Conservation (phyloP, 345 rosid species). For the Lagerstroemia speciosa region DNA sequence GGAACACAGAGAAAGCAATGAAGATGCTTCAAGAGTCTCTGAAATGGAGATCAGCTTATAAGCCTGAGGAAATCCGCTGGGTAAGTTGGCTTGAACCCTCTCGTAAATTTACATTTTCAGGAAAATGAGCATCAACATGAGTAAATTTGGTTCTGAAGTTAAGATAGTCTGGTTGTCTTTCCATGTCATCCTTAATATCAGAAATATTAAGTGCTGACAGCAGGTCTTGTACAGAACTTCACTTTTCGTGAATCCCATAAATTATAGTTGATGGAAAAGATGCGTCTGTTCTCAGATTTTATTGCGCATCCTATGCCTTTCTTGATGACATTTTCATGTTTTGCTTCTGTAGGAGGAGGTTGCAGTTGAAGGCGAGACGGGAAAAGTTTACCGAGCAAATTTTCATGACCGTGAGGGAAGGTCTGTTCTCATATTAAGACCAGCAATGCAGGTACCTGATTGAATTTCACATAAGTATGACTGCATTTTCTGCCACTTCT, state of each 20-base stretch:
- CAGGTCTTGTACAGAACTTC: not conserved
- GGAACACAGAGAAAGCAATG: constrained; percentile 71
- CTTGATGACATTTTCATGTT: not conserved
- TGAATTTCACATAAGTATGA: constrained; percentile 1
- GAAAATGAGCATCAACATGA: not conserved
- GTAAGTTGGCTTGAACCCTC: constrained; percentile 23
- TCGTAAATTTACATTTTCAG: not conserved
- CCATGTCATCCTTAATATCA: not conserved
- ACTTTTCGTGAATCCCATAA: not conserved
- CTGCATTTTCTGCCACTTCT: not conserved
- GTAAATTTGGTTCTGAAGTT: not conserved
- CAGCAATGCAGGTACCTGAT: constrained; percentile 64
- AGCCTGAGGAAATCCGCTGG: constrained; percentile 37
- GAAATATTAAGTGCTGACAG: not conserved
- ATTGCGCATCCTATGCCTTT: not conserved
- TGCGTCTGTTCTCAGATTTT: no score
- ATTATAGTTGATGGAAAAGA: not conserved
- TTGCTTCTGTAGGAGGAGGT: constrained; percentile 45
- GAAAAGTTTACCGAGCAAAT: constrained; percentile 73
- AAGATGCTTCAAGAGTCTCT: constrained; percentile 79
- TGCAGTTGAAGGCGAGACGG: constrained; percentile 85
- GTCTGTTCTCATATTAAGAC: constrained; percentile 79
- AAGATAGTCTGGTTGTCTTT: not conserved
- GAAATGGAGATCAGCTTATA: constrained; percentile 61
- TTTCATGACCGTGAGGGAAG: constrained; percentile 82